Base-by-base conservation (phyloP, 2,329 filamentous ascomycete genomes). In the Talaromyces sp. region DNA sequence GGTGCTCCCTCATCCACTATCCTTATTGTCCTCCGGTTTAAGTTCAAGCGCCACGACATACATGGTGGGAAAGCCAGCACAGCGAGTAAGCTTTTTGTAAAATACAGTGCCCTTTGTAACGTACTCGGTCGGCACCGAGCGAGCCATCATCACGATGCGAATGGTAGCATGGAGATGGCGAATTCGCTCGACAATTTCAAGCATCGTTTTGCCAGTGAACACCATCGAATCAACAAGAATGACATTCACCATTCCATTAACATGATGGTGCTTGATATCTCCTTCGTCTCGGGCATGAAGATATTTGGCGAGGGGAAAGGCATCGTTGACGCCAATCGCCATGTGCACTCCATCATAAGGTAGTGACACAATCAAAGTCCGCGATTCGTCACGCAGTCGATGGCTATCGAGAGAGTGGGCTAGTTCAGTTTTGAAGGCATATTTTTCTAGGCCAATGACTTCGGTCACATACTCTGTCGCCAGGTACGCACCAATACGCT, bases 311-410 rank as follows among this genome's bases (percentile, higher is more conserved):
- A 60, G 61, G 0, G 80, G 81, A 5, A 88, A 80, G 0, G 74
- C 81, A 0, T 84, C 76, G 63, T 70, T 83, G 52, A 88, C 74
- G 0, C 85, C 85, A 1, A 80, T 68, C 0, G 85, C 85, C 81
- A 88, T 84, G 0, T 84, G 77, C 63, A 87, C 84, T 9, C 85
- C 85, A 1, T 81, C 84, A 9, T 84, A 81, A 84, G 88, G 88
- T n/a, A 88, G 63, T 0, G 84, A 76, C 0, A 87, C 72, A 53
- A 88, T 86, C 0, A 76, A 60, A 0, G 83, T 87, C 9, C 72
- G 57, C 1, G 71, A 8, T 66, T 88, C 84, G 57, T 80, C 27
- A 0, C 50, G 60, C 1, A 88, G 72, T 6, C 72, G 77, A 65
- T 81, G 74, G 0, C 84, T 84, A 0, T 27, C 67, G 0, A 75